Conservation (phyloP, 768 basidiomycete species). For the Trametopsis cervina region DNA sequence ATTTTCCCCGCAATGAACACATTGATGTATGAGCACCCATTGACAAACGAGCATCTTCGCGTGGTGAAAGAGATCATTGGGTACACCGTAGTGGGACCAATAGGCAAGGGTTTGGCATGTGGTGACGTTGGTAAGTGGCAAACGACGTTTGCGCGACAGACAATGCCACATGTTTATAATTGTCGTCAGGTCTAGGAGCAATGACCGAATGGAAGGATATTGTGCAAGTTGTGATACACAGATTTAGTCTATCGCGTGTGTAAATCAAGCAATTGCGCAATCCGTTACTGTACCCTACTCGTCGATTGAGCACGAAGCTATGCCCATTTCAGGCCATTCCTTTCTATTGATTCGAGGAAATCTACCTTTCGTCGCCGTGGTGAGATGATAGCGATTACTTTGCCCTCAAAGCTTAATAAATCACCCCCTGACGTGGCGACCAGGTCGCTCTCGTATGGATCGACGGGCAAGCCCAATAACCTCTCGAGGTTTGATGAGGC, state of each 20-base stretch:
- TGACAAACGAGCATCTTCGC: conserved; percentile 79
- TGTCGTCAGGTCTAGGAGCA: conserved; percentile 86
- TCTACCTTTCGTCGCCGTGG: conserved; percentile 23
- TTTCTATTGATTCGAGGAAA: conserved; percentile 14
- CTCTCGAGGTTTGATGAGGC: conserved; percentile 50
- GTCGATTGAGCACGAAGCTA: no score
- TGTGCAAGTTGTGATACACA: conserved; percentile 60
- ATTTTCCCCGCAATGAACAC: conserved; percentile 99
- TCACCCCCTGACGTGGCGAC: conserved; percentile 29
- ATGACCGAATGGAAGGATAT: conserved; percentile 98
- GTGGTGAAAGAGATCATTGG: conserved; percentile 67
- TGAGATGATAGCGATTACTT: conserved; percentile 30
- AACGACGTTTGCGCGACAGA: background rate
- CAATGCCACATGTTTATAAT: background rate
- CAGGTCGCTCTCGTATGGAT: conserved; percentile 21
- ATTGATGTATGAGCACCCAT: conserved; percentile 91
- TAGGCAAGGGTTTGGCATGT: conserved; percentile 84
- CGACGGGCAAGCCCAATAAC: conserved; percentile 33
- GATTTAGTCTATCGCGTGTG: conserved; percentile 29
- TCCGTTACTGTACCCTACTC: no score
- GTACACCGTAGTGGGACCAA: conserved; percentile 81
- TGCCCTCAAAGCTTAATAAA: conserved; percentile 28
- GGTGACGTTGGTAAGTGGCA: conserved; percentile 76
- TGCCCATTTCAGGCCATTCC: background rate
- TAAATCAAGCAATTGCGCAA: no score